Evolutionary conservation across 2,329 filamentous ascomycete genomes (phyloP).

Genomic region (Cercospora nicotianae): DNA sequence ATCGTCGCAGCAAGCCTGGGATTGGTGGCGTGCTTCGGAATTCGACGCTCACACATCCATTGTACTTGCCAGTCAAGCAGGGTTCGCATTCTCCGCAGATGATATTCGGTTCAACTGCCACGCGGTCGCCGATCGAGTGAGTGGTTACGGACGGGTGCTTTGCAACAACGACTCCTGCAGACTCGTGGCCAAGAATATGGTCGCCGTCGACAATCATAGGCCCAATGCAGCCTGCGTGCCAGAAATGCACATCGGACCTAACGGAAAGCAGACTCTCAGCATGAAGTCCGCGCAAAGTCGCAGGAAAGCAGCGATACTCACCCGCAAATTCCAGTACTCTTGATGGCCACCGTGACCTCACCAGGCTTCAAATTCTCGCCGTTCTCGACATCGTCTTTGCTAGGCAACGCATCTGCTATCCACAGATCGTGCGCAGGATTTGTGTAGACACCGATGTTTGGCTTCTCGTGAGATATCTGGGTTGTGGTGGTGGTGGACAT

Average conservation of each 20-base stretch:
- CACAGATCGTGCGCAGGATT: conserved; percentile 91
- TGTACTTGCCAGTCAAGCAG: conserved; percentile 90
- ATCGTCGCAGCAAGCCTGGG: conserved; percentile 80
- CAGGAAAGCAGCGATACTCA: conserved; percentile 46
- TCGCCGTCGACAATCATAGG: conserved; percentile 89
- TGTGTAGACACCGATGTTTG: conserved; percentile 95
- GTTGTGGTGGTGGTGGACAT: conserved; percentile 24
- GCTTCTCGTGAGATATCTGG: conserved; percentile 59
- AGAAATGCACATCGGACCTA: conserved; percentile 94
- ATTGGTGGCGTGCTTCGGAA: conserved; percentile 93
- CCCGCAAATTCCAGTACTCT: conserved; percentile 96
- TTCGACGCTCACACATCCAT: conserved; percentile 81
- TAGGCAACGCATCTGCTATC: conserved; percentile 76
- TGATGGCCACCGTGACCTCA: conserved; percentile 83
- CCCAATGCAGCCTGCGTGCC: conserved; percentile 91
- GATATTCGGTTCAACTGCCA: conserved; percentile 91
- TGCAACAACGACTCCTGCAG: conserved; percentile 76
- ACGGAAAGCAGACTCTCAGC: neutral
- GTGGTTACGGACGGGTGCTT: conserved; percentile 75
- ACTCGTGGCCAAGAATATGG: conserved; percentile 94
- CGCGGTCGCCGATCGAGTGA: conserved; percentile 82
- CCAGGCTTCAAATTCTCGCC: conserved; percentile 71
- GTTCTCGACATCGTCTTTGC: conserved; percentile 69
- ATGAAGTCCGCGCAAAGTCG: neutral
- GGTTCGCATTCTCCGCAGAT: conserved; percentile 90